Evolutionary conservation across 768 basidiomycete species (phyloP), one percentile per base, ranked within the genome.

Genomic region (Pholiota molesta): DNA sequence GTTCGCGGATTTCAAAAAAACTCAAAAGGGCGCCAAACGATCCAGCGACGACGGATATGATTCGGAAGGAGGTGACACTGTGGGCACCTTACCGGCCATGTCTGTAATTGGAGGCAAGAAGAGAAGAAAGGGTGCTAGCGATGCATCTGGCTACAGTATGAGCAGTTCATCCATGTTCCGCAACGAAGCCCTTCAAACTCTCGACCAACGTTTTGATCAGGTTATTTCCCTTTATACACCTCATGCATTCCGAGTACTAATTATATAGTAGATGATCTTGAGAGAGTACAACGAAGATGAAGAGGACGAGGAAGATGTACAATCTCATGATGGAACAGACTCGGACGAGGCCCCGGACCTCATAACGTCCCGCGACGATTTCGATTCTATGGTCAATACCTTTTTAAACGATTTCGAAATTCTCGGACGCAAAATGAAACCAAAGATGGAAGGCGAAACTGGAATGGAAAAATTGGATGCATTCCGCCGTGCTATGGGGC

Each of bases 71-170:
- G 88, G 81, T 2, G 97, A 99, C 73, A 97, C 94, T 0, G 74
- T 99, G 29, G 87, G 88, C 0, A 85, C 83, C 2, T 75, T 99
- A 9, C 91, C 90, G 11, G 71, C 71, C 28, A 83, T 95, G 66
- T 86, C 89, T n/a, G 90, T 97, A 59, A 81, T 89, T 53, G 91
- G 94, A 16, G 89, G 90, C 5, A 89, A 87, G 76, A 84, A 87
- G 70, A 79, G 90, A 70, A 81, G 87, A 65, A 88, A 88, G 67
- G 88, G 87, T 3, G 81, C 87, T 0, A 94, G 92, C 55, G 91
- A 94, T 64, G 95, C 93, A 9, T 94, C 93, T 21, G 95, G 94
- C 13, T 97, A 97, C 80, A 94, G 91, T 72, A 98, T 99, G 95
- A 97, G 92, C 73, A 95, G 94, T 68, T 95, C 94, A 3, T 94